These are phyloP conservation scores for Ceratobasidium sp. DNA, from an alignment of 1,284 basidiomycete genomes.

Conservation along the genomic window DNA sequence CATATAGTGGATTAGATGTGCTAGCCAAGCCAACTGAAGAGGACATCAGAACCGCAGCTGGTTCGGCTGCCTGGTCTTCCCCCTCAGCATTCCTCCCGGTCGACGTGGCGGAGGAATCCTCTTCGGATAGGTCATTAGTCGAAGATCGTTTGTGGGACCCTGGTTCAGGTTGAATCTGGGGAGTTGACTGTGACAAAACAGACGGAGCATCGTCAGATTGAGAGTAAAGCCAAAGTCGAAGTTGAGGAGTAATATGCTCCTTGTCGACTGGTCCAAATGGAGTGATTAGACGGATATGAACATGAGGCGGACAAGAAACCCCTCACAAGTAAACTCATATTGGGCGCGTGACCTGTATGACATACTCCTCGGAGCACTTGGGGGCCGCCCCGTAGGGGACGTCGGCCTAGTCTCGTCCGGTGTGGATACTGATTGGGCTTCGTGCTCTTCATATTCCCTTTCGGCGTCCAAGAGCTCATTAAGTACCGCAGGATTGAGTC, in stretches of 20 bases:
- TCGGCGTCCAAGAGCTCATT: conserved; percentile 62
- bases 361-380: background rate
- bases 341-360: conserved; percentile 33
- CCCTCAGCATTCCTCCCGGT: background rate
- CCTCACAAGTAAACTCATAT: conserved; percentile 30
- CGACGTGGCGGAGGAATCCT: conserved; percentile 14
- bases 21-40: conserved; percentile 14
- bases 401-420: conserved; percentile 10
- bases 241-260: conserved; percentile 66
- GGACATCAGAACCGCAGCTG: conserved; percentile 18
- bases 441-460: conserved; percentile 49
- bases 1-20: conserved; percentile 25
- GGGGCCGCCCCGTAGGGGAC: background rate
- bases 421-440: conserved; percentile 44
- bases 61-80: background rate
- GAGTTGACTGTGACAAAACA: background rate
- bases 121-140: background rate
- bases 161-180: background rate
- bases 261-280: conserved; percentile 59
- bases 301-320: conserved; percentile 52
- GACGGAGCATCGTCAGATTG: conserved; percentile 13
- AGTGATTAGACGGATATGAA: conserved; percentile 55
- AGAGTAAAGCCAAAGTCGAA: conserved; percentile 64
- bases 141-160: background rate
- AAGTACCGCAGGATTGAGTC: conserved; percentile 75